Evolutionary conservation across 1,284 basidiomycete genomes (phyloP).

Genomic region (Cryptococcus jaspeensis): DNA sequence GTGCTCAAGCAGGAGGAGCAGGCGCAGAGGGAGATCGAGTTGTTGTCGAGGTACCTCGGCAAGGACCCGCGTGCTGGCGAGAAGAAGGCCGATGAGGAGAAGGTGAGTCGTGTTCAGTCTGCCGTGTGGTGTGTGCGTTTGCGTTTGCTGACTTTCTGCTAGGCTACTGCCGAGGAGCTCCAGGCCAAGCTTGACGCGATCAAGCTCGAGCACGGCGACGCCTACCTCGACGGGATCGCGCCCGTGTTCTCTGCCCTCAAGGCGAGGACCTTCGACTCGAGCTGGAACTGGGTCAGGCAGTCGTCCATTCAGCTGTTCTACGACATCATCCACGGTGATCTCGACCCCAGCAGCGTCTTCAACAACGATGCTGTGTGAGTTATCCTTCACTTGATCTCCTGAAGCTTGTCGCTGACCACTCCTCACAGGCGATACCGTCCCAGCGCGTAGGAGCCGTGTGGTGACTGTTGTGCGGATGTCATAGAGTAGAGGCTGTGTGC

Average conservation of each 20-base stretch:
- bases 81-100: constrained; percentile 82
- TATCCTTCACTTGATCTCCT: background rate
- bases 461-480: background rate
- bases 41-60: constrained; percentile 93
- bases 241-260: constrained; percentile 92
- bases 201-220: constrained; percentile 80
- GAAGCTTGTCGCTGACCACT: background rate
- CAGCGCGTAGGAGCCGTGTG: background rate
- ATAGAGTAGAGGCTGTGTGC: background rate
- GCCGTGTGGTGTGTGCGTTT: background rate
- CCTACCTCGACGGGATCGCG: constrained; percentile 91
- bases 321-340: constrained; percentile 86
- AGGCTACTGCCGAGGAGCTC: constrained; percentile 57
- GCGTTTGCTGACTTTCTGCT: background rate
- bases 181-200: constrained; percentile 78
- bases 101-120: constrained; percentile 47
- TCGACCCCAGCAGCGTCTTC: constrained; percentile 50
- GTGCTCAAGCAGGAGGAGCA: constrained; percentile 90
- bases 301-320: constrained; percentile 94
- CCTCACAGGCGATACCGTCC: constrained; percentile 21
- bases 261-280: constrained; percentile 95
- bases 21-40: constrained; percentile 87
- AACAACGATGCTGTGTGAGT: constrained; percentile 38
- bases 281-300: constrained; percentile 99
- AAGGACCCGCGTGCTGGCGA: constrained; percentile 90